Evolutionary conservation across 495 filamentous ascomycete genomes (phyloP).

Genomic region (Talaromyces borbonicus): DNA sequence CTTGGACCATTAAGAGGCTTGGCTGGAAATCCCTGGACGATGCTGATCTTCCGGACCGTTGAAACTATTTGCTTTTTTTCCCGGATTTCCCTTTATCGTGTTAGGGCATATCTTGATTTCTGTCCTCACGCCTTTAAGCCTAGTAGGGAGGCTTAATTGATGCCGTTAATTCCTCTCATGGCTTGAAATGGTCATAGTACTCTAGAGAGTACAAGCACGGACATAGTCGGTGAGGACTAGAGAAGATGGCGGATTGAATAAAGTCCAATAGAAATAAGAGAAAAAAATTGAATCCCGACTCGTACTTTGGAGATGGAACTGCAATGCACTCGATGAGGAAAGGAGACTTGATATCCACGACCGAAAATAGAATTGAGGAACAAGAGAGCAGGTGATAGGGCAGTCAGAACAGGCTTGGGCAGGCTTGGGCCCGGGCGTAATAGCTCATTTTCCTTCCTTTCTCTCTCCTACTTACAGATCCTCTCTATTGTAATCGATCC

Average conservation of each 20-base stretch:
- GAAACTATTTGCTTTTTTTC: slow-evolving; percentile 6
- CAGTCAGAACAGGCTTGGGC: too few relatives aligned
- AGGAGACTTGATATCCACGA: not conserved
- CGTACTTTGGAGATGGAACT: too few relatives aligned
- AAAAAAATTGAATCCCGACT: too few relatives aligned
- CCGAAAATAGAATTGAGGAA: not conserved
- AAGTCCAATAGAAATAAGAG: slow-evolving; percentile 11
- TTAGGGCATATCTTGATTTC: not conserved
- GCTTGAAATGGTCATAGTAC: too few relatives aligned
- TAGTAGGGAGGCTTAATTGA: too few relatives aligned
- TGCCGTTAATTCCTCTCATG: too few relatives aligned
- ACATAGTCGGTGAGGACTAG: slow-evolving; percentile 6
- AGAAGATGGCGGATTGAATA: slow-evolving; percentile 2
- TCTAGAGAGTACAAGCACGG: too few relatives aligned
- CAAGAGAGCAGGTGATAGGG: not conserved
- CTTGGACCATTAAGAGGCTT: too few relatives aligned
- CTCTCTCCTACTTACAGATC: not conserved
- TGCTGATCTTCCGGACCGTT: slow-evolving; percentile 6
- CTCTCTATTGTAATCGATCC: not conserved
- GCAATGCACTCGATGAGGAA: not conserved
- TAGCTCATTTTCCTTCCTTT: not conserved
- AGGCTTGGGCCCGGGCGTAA: not conserved
- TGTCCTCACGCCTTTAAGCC: not conserved
- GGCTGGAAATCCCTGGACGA: not conserved
- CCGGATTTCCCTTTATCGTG: slow-evolving; percentile 7